phyloP scores from a whole-genome alignment of 106 monocot species.

The Hemerocallis citrina region DNA sequence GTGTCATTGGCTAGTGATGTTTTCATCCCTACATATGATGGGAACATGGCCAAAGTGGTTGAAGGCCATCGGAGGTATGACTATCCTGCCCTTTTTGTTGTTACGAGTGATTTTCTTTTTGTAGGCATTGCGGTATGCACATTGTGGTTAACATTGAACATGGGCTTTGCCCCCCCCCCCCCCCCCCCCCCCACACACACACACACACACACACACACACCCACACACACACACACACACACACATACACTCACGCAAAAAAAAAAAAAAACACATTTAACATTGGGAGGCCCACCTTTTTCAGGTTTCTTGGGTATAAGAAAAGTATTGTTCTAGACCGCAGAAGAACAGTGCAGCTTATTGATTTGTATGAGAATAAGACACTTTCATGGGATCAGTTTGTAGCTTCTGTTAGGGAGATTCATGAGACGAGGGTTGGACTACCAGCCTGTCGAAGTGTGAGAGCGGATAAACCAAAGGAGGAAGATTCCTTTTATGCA shows the following conservation, averaged over 20 bases:
- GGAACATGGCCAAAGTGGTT: constrained; percentile 86
- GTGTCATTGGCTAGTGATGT: constrained; percentile 61
- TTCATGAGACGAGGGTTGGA: constrained; percentile 29
- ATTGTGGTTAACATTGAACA: too few relatives aligned
- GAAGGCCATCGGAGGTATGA: constrained; percentile 69
- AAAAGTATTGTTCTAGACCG: constrained; percentile 55
- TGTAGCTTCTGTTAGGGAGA: constrained; percentile 15
- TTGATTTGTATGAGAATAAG: constrained; percentile 46
- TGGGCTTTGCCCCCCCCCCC: too few relatives aligned
- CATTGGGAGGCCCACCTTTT: not conserved
- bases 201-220: too few relatives aligned
- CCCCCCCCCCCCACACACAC: too few relatives aligned
- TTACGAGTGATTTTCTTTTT: not conserved
- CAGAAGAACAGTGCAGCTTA: constrained; percentile 43
- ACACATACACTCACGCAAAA: too few relatives aligned
- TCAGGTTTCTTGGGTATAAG: constrained; percentile 53
- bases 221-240: too few relatives aligned
- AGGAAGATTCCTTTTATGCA: constrained; percentile 72
- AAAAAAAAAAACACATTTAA: too few relatives aligned
- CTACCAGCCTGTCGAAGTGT: constrained; percentile 36
- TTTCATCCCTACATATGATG: constrained; percentile 72
- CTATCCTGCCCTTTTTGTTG: not conserved
- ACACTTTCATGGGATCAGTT: constrained; percentile 57
- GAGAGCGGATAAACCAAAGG: constrained; percentile 43
- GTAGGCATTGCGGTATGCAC: too few relatives aligned